Evolutionary conservation across 2,329 filamentous ascomycete species (phyloP), one percentile per base, ranked within the genome.

Genomic region (Grosmannia penicillata): DNA sequence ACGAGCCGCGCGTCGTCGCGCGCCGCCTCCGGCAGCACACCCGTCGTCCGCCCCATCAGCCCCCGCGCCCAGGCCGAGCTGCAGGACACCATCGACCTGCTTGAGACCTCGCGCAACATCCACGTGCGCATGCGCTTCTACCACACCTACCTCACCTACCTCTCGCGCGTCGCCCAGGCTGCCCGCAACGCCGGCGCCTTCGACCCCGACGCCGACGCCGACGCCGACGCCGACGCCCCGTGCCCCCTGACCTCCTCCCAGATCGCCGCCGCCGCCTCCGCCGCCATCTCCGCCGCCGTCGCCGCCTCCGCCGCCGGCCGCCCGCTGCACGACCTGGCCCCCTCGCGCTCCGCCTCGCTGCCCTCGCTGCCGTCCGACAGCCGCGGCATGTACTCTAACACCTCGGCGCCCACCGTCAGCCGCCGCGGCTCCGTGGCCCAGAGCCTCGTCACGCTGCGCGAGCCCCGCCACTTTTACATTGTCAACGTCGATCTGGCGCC

Each of bases 91-190:
- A 37, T 38, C 25, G 34, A 28, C 11, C 11, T 19, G 24, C 37
- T 44, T 18, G 40, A 44, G 38, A 13, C 15, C 2, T 34, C 42
- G 10, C 30, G 27, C 29, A 41, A 44, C 38, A 25, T 35, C 22
- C 40, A 43, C 38, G 29, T 37, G 2, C 25, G 31, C 29, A 29
- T 41, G 21, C 36, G 41, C 21, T 46, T 43, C 38, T 41, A 30
- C 33, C 31, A 29, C 18, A 28, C 34, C 4, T 44, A 46, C 31
- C 37, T 44, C 13, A 8, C 27, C 7, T 46, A 41, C 27, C 30
- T 44, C 18, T 35, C 39, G 4, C 38, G 38, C 17, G 36, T 43
- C 27, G 35, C 25, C 10, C 33, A 32, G 22, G 37, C 31, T 8
- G 24, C 39, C 27, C 13, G 10, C 23, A 19, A n/a, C 25, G 8